Conservation (phyloP, 192 early-diverging fungal species). For the Linnemannia hyalina region DNA sequence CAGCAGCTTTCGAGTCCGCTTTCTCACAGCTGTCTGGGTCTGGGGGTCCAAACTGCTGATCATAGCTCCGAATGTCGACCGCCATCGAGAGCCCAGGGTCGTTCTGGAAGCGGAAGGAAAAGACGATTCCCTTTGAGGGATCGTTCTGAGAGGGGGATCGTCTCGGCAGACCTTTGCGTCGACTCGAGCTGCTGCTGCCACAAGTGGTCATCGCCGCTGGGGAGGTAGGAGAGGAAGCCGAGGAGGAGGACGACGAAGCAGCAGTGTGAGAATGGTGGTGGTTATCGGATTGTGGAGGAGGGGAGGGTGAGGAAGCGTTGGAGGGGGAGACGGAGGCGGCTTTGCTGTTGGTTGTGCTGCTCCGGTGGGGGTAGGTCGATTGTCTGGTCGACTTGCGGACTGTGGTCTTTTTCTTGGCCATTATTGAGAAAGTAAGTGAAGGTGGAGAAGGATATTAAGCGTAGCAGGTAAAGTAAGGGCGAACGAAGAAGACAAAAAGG, state of each 20-base stretch:
- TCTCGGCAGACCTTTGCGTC: conserved; percentile 24
- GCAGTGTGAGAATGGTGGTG: neutral
- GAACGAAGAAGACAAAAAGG: neutral
- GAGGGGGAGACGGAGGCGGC: conserved; percentile 25
- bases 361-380: conserved; percentile 15
- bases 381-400: conserved; percentile 41
- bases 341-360: conserved; percentile 21
- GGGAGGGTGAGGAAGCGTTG: conserved; percentile 43
- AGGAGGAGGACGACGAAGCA: neutral
- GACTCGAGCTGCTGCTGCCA: neutral
- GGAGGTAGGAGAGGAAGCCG: neutral
- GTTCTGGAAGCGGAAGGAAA: conserved; percentile 49
- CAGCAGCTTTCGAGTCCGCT: conserved; percentile 6
- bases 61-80: conserved; percentile 45
- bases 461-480: neutral
- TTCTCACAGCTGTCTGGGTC: neutral
- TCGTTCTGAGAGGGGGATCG: conserved; percentile 49
- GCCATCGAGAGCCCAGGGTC: conserved; percentile 40
- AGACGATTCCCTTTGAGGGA: conserved; percentile 44
- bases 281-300: conserved; percentile 2
- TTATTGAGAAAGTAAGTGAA: neutral
- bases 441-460: neutral
- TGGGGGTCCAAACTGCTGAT: conserved; percentile 40
- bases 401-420: conserved; percentile 52
- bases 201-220: neutral